Percentiles rank a stretch among this genome's conserved stretches.
Conservation (phyloP, 257 asterid genomes). For the Solanum piurae region DNA sequence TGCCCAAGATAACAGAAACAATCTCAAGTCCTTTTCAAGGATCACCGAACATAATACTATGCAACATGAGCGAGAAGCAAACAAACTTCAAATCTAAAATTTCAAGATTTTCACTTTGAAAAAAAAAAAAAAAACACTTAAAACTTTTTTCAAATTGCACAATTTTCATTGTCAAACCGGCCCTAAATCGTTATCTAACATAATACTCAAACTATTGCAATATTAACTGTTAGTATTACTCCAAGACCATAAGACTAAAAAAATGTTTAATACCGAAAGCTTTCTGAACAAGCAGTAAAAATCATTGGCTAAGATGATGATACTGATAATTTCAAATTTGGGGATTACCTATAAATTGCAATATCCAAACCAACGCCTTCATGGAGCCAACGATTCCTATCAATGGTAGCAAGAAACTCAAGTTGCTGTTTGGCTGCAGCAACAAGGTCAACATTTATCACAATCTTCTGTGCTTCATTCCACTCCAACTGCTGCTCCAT, state of each 20-base stretch:
- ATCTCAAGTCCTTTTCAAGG: not conserved
- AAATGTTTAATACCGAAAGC: not conserved
- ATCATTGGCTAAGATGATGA: not conserved
- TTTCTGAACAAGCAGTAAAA: not conserved
- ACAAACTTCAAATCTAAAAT: not conserved
- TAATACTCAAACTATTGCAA: not conserved
- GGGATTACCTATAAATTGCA: constrained; percentile 62
- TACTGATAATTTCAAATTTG: not conserved
- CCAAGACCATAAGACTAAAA: not conserved
- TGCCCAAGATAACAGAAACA: not conserved
- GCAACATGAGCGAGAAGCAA: not conserved
- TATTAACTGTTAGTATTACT: not conserved
- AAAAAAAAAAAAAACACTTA: not conserved
- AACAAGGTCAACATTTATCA: constrained; percentile 60
- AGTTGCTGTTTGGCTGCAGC: constrained; percentile 72
- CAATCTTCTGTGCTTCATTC: constrained; percentile 67
- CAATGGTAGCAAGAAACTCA: constrained; percentile 69
- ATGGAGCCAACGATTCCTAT: constrained; percentile 78
- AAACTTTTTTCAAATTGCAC: not conserved
- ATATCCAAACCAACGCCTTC: constrained; percentile 47
- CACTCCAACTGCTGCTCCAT: constrained; percentile 71
- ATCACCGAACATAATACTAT: not conserved
- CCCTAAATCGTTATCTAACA: not conserved
- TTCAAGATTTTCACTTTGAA: not conserved
- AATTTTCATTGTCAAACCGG: not conserved